Evolutionary conservation across 2,329 filamentous ascomycete species (phyloP).

Genomic region (Alternaria angustiovoidea): DNA sequence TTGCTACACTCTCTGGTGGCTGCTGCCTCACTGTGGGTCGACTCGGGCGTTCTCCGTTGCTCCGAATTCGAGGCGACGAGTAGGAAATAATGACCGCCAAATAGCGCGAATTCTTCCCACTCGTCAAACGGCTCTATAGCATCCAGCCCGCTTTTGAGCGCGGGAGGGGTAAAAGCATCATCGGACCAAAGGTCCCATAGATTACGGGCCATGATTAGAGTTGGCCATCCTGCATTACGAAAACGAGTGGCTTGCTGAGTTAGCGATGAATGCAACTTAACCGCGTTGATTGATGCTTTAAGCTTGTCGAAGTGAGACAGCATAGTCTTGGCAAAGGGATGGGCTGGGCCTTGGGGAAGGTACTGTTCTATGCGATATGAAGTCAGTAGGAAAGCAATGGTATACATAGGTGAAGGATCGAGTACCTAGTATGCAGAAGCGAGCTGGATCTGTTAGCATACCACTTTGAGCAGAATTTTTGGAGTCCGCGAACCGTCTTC

Average conservation of each 20-base stretch:
- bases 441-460: slow-evolving; percentile 58
- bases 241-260: slow-evolving; percentile 76
- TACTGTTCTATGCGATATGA: slow-evolving; percentile 69
- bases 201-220: slow-evolving; percentile 66
- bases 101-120: slow-evolving; percentile 92
- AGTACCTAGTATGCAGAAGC: slow-evolving; percentile 75
- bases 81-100: slow-evolving; percentile 84
- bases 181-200: slow-evolving; percentile 87
- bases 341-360: slow-evolving; percentile 76
- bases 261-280: slow-evolving; percentile 73
- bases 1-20: slow-evolving; percentile 8
- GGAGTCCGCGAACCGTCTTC: slow-evolving; percentile 65
- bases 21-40: slow-evolving; percentile 9
- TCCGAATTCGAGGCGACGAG: slow-evolving; percentile 66
- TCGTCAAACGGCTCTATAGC: slow-evolving; percentile 86
- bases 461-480: not conserved
- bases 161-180: slow-evolving; percentile 67
- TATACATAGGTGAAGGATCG: slow-evolving; percentile 1
- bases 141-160: slow-evolving; percentile 71
- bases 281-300: slow-evolving; percentile 77
- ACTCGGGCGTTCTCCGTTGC: slow-evolving; percentile 18
- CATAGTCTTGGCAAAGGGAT: slow-evolving; percentile 90
- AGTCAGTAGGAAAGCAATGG: slow-evolving; percentile 7
- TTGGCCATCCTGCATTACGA: slow-evolving; percentile 70
- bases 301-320: slow-evolving; percentile 82